Base-by-base conservation (phyloP, 805 yeast genomes). In the Sungouiozyma ichnusensis region DNA sequence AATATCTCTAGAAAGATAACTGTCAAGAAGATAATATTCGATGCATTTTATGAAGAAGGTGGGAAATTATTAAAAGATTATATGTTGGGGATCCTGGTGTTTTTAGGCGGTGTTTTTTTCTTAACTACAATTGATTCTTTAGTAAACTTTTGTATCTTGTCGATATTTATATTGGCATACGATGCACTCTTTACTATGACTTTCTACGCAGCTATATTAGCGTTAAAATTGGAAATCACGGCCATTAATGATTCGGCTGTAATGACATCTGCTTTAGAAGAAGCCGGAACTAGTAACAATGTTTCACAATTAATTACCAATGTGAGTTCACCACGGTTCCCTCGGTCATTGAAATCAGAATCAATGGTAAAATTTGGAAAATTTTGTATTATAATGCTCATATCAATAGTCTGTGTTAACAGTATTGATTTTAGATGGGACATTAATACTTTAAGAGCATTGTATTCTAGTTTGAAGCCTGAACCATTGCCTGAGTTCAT, bases 211-310 rank as follows among this genome's bases (percentile, higher is more conserved):
- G 85, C 95, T 2, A 76, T 85, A 41, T 73, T 90, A 52, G 78
- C 94, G 2, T 72, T 90, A 60, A 90, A 90, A 64, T 78, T 90
- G 39, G 96, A 92, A 64, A 85, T 90, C 59, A 77, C 76, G 58
- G 71, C 84, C 46, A 92, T 92, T 42, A 85, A 88, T 64, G 77
- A 86, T 49, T 81, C 86, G 35, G 77, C 85, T 44, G 74, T 77
- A 41, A 74, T 87, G 57, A 79, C 81, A 56, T 77, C 76, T 46
- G 86, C 85, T 18, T 69, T 90, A 49, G 92, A 88, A 66, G 98
- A 92, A 59, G 98, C 92, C 54, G 97, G 97, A 14, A 74, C 88
- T 29, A 72, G 39, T 82, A 36, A 74, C 76, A 31, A 61, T 68
- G 37, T 81, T 82, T 33, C 95, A 95, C 9, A 77, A 75, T 27